These are phyloP conservation scores for Trichosporon sp. DNA, from an alignment of 1,284 basidiomycete species.

Conservation along the genomic window DNA sequence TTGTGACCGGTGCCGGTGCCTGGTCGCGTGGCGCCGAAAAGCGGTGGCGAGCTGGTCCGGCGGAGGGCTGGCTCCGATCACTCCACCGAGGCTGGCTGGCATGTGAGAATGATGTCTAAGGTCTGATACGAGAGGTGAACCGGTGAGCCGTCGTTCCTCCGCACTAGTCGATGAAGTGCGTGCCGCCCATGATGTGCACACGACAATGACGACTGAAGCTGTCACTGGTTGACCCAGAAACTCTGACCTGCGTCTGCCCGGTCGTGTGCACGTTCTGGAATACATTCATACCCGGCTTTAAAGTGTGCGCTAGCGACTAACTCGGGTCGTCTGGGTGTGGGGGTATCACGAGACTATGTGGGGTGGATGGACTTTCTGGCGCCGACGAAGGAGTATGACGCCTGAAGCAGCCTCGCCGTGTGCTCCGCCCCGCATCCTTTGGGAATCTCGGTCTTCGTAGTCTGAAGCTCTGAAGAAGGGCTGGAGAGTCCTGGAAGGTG, in stretches of 20 bases:
- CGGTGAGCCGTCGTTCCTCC: background rate
- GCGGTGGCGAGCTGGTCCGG: background rate
- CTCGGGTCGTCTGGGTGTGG: background rate
- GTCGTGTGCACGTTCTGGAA: background rate
- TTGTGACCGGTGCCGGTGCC: background rate
- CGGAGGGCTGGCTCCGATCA: constrained; percentile 6
- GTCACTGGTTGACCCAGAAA: background rate
- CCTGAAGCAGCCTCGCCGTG: background rate
- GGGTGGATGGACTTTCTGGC: background rate
- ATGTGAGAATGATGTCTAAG: background rate
- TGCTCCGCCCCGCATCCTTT: background rate
- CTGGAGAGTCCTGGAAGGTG: too few relatives aligned
- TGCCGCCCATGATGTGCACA: background rate
- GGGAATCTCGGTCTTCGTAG: background rate
- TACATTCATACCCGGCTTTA: background rate
- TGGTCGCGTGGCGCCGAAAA: background rate
- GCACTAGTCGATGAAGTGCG: background rate
- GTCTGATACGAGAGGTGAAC: background rate
- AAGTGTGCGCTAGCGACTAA: constrained; percentile 5
- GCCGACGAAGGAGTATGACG: background rate
- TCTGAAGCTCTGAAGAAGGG: background rate
- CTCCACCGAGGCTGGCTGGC: background rate
- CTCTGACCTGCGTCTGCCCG: background rate
- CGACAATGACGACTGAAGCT: background rate
- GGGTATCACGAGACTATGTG: background rate